A percentile compares a stretch with the other conserved stretches of the same genome.
Evolutionary conservation across 352 stramenopile genomes (phyloP).

Genomic region (Globisporangium paddicum): DNA sequence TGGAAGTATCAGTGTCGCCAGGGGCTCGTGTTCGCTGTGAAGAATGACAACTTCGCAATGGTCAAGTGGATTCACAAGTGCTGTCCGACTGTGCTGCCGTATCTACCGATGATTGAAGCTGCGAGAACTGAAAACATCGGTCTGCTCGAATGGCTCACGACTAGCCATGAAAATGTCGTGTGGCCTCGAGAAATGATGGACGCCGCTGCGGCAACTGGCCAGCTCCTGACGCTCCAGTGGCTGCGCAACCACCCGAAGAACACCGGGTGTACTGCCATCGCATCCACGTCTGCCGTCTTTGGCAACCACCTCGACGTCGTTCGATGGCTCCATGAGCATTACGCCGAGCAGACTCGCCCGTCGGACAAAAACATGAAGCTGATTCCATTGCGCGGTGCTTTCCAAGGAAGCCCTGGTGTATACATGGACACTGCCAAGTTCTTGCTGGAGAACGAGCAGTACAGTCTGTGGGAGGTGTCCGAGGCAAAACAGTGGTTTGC

Average conservation of each 20-base stretch:
- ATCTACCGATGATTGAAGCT: not conserved
- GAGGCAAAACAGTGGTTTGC: too few relatives aligned
- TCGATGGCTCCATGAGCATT: not conserved
- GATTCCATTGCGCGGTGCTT: too few relatives aligned
- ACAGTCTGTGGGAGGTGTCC: too few relatives aligned
- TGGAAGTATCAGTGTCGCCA: not conserved
- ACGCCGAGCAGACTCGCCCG: too few relatives aligned
- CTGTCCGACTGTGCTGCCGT: not conserved
- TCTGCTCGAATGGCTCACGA: not conserved
- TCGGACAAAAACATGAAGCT: too few relatives aligned
- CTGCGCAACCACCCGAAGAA: not conserved
- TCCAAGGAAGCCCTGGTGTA: too few relatives aligned
- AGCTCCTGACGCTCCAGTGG: not conserved
- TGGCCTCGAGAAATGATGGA: not conserved
- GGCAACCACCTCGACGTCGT: not conserved
- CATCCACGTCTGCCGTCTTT: not conserved
- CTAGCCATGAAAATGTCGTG: not conserved
- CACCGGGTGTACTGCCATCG: too few relatives aligned
- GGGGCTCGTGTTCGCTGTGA: not conserved
- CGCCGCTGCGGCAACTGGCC: not conserved
- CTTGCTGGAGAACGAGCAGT: too few relatives aligned
- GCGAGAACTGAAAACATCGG: not conserved
- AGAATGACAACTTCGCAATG: not conserved
- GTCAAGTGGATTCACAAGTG: not conserved
- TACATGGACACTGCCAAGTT: too few relatives aligned